Percentiles rank a stretch among this genome's conserved stretches.
Evolutionary conservation across 305 asterid species (phyloP).

Genomic region (Fraxinus ornus): DNA sequence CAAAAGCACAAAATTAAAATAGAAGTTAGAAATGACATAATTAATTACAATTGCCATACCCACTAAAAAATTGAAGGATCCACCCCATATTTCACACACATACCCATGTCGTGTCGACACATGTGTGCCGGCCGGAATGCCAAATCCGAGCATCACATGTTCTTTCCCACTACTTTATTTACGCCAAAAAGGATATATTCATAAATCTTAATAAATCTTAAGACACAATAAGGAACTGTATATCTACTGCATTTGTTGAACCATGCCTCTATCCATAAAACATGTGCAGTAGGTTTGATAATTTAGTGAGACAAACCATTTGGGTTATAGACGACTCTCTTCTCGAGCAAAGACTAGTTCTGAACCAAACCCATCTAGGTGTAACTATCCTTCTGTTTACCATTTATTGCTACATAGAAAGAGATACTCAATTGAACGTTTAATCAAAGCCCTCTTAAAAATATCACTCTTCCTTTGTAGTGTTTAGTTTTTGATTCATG

Average conservation of each 20-base stretch:
- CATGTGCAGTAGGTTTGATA: neutral
- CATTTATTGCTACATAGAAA: neutral
- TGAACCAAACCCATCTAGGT: neutral
- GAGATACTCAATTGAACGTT: neutral
- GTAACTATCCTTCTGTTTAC: neutral
- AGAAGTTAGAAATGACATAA: neutral
- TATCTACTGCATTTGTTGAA: neutral
- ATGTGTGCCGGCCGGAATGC: neutral
- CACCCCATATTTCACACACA: too few relatives aligned
- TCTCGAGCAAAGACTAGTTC: neutral
- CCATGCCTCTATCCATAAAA: neutral
- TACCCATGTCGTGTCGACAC: too few relatives aligned
- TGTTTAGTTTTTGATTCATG: neutral
- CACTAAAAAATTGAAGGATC: too few relatives aligned
- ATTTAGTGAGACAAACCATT: neutral
- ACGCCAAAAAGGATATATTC: neutral
- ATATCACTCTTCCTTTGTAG: constrained; percentile 3
- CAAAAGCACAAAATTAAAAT: neutral
- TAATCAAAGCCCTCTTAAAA: neutral
- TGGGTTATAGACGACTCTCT: neutral
- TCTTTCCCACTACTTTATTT: neutral
- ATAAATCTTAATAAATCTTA: neutral
- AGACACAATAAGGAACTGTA: neutral
- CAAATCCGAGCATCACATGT: neutral
- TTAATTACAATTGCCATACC: too few relatives aligned